Conservation (phyloP, 345 rosid species). For the Rhodomyrtus tomentosa region DNA sequence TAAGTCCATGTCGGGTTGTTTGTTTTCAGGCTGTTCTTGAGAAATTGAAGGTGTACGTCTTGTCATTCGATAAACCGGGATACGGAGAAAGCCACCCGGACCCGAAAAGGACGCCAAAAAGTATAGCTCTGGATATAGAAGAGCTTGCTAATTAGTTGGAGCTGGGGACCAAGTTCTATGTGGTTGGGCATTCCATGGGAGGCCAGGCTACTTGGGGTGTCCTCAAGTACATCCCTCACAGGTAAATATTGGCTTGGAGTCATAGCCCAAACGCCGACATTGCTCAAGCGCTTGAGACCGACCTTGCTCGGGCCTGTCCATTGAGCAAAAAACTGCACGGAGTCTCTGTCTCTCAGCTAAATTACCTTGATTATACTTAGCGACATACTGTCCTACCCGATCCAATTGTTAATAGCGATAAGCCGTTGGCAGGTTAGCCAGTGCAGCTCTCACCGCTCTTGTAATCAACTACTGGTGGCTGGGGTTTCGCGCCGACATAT, state of each 20-base stretch:
- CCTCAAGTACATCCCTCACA: slow-evolving; percentile 46
- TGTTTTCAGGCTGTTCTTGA: slow-evolving; percentile 28
- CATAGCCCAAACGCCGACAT: background rate
- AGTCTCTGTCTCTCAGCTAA: background rate
- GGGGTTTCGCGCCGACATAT: background rate
- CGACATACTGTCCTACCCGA: background rate
- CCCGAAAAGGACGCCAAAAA: slow-evolving; percentile 21
- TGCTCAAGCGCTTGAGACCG: background rate
- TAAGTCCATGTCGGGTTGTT: background rate
- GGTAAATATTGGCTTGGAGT: slow-evolving; percentile 2
- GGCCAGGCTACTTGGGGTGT: slow-evolving; percentile 34
- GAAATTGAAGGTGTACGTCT: slow-evolving; percentile 20
- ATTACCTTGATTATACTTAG: background rate
- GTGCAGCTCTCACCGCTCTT: background rate
- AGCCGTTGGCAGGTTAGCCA: background rate
- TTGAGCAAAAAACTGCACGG: background rate
- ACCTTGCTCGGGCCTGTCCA: background rate
- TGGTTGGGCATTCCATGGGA: slow-evolving; percentile 43
- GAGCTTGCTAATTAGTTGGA: slow-evolving; percentile 34
- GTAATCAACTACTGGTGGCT: slow-evolving; percentile 4
- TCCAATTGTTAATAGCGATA: background rate
- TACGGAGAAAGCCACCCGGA: slow-evolving; percentile 46
- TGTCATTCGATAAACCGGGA: slow-evolving; percentile 41
- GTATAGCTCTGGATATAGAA: slow-evolving; percentile 34
- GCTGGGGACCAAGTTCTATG: slow-evolving; percentile 30